Conservation (phyloP, 352 stramenopile species). For the Discostella stelligera region DNA sequence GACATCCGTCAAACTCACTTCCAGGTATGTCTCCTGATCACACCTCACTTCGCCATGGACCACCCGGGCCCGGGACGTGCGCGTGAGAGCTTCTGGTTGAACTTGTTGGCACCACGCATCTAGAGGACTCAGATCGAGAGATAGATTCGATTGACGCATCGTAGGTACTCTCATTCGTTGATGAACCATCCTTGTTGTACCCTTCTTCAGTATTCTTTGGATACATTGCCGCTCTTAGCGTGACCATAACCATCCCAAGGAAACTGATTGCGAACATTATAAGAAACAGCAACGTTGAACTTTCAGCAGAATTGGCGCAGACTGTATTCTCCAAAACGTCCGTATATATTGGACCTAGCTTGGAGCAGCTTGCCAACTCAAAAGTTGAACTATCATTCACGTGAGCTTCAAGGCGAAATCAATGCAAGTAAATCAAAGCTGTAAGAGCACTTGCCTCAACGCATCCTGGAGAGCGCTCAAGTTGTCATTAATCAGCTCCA, state of each 20-base stretch:
- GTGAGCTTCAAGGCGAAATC: slow-evolving; percentile 1
- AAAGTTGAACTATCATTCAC: slow-evolving; percentile 35
- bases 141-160: too few species aligned
- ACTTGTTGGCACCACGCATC: too few species aligned
- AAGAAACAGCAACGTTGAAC: slow-evolving; percentile 26
- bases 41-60: too few species aligned
- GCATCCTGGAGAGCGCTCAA: slow-evolving; percentile 39
- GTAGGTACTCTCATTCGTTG: too few species aligned
- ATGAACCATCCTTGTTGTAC: too few species aligned
- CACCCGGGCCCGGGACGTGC: too few species aligned
- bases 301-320: slow-evolving; percentile 31
- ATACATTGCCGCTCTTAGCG: slow-evolving; percentile 43
- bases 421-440: not conserved
- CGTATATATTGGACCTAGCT: slow-evolving; percentile 39
- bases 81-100: too few species aligned
- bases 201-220: not conserved
- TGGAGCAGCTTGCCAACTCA: slow-evolving; percentile 42
- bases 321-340: slow-evolving; percentile 32
- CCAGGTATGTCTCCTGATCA: too few species aligned
- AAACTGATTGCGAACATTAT: slow-evolving; percentile 30
- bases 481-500: slow-evolving; percentile 47
- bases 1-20: too few species aligned
- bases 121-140: too few species aligned
- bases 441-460: slow-evolving; percentile 15
- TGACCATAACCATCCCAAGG: slow-evolving; percentile 50